Evolutionary conservation across 2,329 filamentous ascomycete genomes (phyloP), one percentile per base, ranked within the genome.

Genomic region (Colletotrichum godetiae): DNA sequence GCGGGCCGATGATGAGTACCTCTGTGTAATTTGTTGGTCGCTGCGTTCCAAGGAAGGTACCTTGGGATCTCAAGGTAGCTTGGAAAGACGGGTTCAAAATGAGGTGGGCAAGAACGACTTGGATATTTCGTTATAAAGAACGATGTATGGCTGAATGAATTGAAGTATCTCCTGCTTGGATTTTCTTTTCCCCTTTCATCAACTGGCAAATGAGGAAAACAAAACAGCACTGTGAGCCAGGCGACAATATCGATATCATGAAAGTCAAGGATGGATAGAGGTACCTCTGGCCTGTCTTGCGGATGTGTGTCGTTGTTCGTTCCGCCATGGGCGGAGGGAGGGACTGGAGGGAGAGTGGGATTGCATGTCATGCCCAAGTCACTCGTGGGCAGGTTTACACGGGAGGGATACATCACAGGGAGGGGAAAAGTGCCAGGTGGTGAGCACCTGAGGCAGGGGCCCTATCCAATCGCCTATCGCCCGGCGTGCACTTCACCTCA

Each of bases 311-410:
- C 42, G 42, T 22, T 22, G 42, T 22, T 49, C 8, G 42, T 49
- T 49, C 42, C 42, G 42, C 42, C n/a, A 22, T 49, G 19, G 42
- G 42, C 42, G 42, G 42, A 49, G 42, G 42, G 42, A 49, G 19
- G 42, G 42, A 52, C 31, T n/a, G 37, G 27, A 24, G 60, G 57
- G 49, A 60, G 67, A 49, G 67, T 59, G 42, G 46, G 49, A 59
- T 42, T 13, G 33, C 8, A 22, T 22, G 42, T 53, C 31, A 63
- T 46, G 53, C 24, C 13, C 35, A 62, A 81, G 81, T 83, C 80
- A 81, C 81, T 78, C 70, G 78, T 61, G 67, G 76, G 80, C 78
- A 78, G 73, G 78, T 75, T 78, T 81, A 76, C 78, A 80, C 79
- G 77, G 78, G 77, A 69, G 15, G 13, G 52, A 58, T 75, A 75